These are phyloP conservation scores for Cystoderma amianthinum DNA, from an alignment of 768 basidiomycete genomes.

Conservation along the genomic window DNA sequence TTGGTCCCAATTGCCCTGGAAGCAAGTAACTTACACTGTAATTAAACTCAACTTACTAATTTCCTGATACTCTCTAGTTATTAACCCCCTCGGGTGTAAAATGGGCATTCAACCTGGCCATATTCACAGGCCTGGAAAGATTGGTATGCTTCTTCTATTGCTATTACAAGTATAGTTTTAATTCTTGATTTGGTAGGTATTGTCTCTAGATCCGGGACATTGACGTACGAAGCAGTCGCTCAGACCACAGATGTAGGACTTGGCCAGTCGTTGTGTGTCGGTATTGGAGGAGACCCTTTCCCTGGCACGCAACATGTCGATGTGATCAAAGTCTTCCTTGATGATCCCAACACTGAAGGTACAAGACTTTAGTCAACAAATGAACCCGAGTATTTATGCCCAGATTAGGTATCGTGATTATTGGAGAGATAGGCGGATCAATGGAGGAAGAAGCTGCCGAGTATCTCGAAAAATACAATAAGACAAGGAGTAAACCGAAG, in stretches of 20 bases:
- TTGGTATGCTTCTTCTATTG: slow-evolving; percentile 49
- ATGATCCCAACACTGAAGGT: slow-evolving; percentile 93
- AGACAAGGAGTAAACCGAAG: slow-evolving; percentile 79
- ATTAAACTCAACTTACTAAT: neutral
- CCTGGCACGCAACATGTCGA: slow-evolving; percentile 94
- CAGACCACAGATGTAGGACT: slow-evolving; percentile 95
- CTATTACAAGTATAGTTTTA: neutral
- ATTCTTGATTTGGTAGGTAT: slow-evolving; percentile 62
- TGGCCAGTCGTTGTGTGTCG: slow-evolving; percentile 93
- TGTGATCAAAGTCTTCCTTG: slow-evolving; percentile 92
- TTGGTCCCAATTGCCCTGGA: slow-evolving; percentile 98
- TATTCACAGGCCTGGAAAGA: slow-evolving; percentile 94
- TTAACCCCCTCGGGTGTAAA: slow-evolving; percentile 96
- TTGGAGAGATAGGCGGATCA: slow-evolving; percentile 97
- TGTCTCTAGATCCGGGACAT: slow-evolving; percentile 90
- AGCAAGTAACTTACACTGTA: slow-evolving; percentile 9
- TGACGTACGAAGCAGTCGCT: slow-evolving; percentile 98
- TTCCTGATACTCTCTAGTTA: slow-evolving; percentile 38
- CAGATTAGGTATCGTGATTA: slow-evolving; percentile 82
- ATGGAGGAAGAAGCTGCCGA: slow-evolving; percentile 99
- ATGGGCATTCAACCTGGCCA: slow-evolving; percentile 99
- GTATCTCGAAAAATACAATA: slow-evolving; percentile 90
- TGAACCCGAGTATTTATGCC: slow-evolving; percentile 1
- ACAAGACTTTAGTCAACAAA: neutral
- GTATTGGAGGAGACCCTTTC: slow-evolving; percentile 97